Conservation (phyloP, 2,329 filamentous ascomycete genomes). For the Teratosphaeria destructans region DNA sequence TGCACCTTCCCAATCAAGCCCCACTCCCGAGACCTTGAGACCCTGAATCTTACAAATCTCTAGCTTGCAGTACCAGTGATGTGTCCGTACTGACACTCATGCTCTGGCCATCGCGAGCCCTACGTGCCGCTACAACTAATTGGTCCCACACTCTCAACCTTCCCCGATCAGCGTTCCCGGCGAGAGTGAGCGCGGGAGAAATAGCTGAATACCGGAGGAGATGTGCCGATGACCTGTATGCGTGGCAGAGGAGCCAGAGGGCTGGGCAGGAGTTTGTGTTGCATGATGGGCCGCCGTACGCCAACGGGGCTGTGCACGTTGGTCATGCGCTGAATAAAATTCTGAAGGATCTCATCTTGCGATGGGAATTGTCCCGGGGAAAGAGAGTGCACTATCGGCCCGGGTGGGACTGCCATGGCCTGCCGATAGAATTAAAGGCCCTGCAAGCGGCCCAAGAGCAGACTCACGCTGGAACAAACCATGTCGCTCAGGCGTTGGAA, state of each 20-base stretch:
- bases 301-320: slow-evolving; percentile 82
- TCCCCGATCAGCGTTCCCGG: slow-evolving; percentile 39
- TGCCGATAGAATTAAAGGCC: slow-evolving; percentile 95
- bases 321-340: slow-evolving; percentile 97
- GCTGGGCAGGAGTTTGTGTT: slow-evolving; percentile 57
- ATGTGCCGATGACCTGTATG: slow-evolving; percentile 81
- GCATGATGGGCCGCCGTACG: slow-evolving; percentile 94
- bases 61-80: background rate
- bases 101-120: slow-evolving; percentile 11
- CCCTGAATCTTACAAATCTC: background rate
- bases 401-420: slow-evolving; percentile 95
- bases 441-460: slow-evolving; percentile 46
- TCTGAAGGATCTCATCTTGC: slow-evolving; percentile 84
- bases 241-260: slow-evolving; percentile 57
- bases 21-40: background rate
- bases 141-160: slow-evolving; percentile 32
- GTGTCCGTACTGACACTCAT: slow-evolving; percentile 8
- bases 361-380: slow-evolving; percentile 69
- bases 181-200: slow-evolving; percentile 31
- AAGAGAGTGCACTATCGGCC: slow-evolving; percentile 71
- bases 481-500: slow-evolving; percentile 29
- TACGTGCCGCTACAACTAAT: slow-evolving; percentile 8
- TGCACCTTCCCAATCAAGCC: background rate
- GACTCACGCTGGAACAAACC: slow-evolving; percentile 1
- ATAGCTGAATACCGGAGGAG: slow-evolving; percentile 54